Conservation (phyloP, 2,329 filamentous ascomycete genomes). For the Sclerotinia nivalis region DNA sequence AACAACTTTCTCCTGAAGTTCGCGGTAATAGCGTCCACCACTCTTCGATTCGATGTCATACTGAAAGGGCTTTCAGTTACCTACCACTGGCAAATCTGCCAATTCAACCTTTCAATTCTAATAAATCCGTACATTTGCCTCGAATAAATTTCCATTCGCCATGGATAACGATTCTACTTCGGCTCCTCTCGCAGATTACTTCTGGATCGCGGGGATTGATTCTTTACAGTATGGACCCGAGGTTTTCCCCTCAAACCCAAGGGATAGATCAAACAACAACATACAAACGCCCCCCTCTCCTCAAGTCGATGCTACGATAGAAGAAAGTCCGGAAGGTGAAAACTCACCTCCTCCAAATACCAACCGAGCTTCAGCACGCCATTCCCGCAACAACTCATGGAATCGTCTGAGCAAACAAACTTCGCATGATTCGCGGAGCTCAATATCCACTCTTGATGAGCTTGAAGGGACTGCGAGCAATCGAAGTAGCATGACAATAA, state of each 20-base stretch:
- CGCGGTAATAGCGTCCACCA: constrained; percentile 20
- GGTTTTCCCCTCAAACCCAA: constrained; percentile 42
- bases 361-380: constrained; percentile 48
- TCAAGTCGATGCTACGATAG: constrained; percentile 59
- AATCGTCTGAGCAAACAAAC: constrained; percentile 58
- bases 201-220: constrained; percentile 74
- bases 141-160: constrained; percentile 22
- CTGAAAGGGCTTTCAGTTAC: constrained; percentile 21
- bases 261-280: constrained; percentile 28
- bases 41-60: constrained; percentile 21
- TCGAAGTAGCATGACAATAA: constrained; percentile 65
- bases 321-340: constrained; percentile 57
- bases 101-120: background rate
- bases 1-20: constrained; percentile 17
- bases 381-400: constrained; percentile 62
- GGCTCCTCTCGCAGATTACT: constrained; percentile 70
- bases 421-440: constrained; percentile 52
- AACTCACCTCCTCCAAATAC: constrained; percentile 31
- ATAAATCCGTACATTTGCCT: background rate
- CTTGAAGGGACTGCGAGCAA: constrained; percentile 55
- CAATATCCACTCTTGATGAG: constrained; percentile 59
- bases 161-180: constrained; percentile 55
- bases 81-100: constrained; percentile 19
- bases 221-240: constrained; percentile 64
- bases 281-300: constrained; percentile 35